Percentiles rank a stretch among this genome's conserved stretches.
These are phyloP conservation scores for Claviceps spartinae DNA, from an alignment of 2,329 filamentous ascomycete genomes.

Conservation along the genomic window DNA sequence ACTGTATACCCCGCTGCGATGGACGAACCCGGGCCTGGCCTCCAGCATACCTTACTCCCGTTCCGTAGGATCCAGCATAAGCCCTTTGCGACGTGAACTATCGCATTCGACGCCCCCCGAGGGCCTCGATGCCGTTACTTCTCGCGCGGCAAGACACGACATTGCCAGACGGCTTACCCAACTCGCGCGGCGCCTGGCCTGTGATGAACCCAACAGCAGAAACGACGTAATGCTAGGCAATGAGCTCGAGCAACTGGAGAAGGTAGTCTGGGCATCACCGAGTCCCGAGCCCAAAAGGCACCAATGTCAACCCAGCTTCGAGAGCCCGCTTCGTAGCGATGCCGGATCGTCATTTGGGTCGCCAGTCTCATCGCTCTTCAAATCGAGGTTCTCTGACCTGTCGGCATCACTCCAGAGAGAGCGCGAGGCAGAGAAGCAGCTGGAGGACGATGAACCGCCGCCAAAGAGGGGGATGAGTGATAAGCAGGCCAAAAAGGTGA, in stretches of 20 bases:
- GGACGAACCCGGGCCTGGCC: slow-evolving; percentile 20
- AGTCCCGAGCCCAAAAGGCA: slow-evolving; percentile 8
- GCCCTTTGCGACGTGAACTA: slow-evolving; percentile 18
- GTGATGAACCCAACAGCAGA: slow-evolving; percentile 18
- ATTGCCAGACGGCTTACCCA: slow-evolving; percentile 29
- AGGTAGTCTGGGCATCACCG: slow-evolving; percentile 10
- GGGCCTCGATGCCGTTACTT: slow-evolving; percentile 7
- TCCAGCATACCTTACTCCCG: slow-evolving; percentile 20
- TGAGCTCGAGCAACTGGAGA: slow-evolving; percentile 26
- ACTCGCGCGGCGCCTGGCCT: slow-evolving; percentile 25
- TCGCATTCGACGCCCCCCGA: slow-evolving; percentile 5
- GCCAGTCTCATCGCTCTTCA: slow-evolving; percentile 22
- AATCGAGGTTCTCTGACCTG: slow-evolving; percentile 26
- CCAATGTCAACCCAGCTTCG: slow-evolving; percentile 12
- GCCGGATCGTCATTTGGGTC: slow-evolving; percentile 19
- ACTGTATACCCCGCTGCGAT: slow-evolving; percentile 14
- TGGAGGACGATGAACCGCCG: slow-evolving; percentile 15
- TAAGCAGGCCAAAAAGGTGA: slow-evolving; percentile 23
- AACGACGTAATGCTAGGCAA: slow-evolving; percentile 23
- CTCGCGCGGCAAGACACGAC: slow-evolving; percentile 25
- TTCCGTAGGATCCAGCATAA: slow-evolving; percentile 12
- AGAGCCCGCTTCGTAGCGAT: slow-evolving; percentile 15
- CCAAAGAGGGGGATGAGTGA: slow-evolving; percentile 19
- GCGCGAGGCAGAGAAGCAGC: slow-evolving; percentile 14
- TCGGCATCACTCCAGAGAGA: slow-evolving; percentile 22